Base-by-base conservation (phyloP, 2,329 filamentous ascomycete species). In the Exserohilum turcica region DNA sequence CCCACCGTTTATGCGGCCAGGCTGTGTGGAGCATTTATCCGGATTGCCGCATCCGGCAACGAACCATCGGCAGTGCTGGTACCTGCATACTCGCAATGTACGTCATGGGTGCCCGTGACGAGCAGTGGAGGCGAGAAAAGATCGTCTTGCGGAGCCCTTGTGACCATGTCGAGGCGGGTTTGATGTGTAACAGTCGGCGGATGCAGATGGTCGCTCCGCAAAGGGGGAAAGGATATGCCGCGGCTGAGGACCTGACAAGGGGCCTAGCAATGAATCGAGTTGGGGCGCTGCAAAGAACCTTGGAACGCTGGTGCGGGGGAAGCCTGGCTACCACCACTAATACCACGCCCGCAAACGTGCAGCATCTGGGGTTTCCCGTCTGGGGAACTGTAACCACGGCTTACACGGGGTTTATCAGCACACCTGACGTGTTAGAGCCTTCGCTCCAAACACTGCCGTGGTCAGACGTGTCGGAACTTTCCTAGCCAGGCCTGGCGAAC, bases 61-160 rank as follows among this genome's bases (percentile, higher is more conserved):
- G 6, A 44, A 24, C 43, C 39, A 54, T 54, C 45, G 46, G 48
- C 51, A 37, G n/a, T 50, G 33, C 24, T 54, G 39, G 51, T 54
- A 54, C 51, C 51, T 54, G 51, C 51, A 54, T 54, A 35, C 40
- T 44, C 51, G 33, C 33, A 35, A 49, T 40, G 50, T 54, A 50
- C 51, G 51, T 54, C 51, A 54, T 54, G 1, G 18, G 8, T 15
- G 28, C 24, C 31, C 37, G 28, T 42, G 24, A 42, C 37, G 37
- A 52, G 43, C 28, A 42, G 24, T 21, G 10, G 37, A 40, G 45
- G 39, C 45, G 33, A 49, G 51, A 48, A 39, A 49, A 49, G 28
- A 24, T 43, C 39, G 8, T 38, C 47, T 36, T 49, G 44, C 32
- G 42, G 48, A 40, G 45, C 19, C 33, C 50, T 33, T 45, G 36